phyloP scores from a whole-genome alignment of 192 early-diverging fungal species.

The Linnemannia elongata region DNA sequence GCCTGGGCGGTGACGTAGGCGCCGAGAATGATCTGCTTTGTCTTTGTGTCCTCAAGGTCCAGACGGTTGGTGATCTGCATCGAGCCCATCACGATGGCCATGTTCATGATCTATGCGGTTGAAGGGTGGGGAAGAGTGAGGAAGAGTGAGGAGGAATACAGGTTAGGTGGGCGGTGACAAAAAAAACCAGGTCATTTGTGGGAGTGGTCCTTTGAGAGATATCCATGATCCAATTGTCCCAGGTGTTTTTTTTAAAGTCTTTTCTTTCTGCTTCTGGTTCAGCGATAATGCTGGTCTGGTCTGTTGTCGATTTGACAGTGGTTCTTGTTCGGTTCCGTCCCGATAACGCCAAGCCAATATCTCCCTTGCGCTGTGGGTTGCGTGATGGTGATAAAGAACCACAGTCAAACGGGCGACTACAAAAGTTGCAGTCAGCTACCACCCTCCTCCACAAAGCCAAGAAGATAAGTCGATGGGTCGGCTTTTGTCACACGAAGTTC shows the following conservation, averaged over 20 bases:
- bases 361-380: not conserved
- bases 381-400: not conserved
- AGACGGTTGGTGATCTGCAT: conserved; percentile 76
- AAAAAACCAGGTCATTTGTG: not conserved
- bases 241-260: not conserved
- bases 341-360: not conserved
- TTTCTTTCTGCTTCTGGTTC: not conserved
- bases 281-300: not conserved
- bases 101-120: conserved; percentile 56
- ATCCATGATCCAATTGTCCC: not conserved
- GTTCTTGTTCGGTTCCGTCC: not conserved
- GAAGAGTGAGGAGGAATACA: not conserved
- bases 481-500: not conserved
- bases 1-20: conserved; percentile 72
- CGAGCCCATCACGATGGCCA: conserved; percentile 73
- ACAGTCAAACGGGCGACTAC: not conserved
- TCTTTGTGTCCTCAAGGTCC: conserved; percentile 75
- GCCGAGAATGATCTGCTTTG: conserved; percentile 67
- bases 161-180: not conserved
- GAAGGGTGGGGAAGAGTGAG: not conserved
- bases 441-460: not conserved
- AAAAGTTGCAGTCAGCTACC: not conserved
- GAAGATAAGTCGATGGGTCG: not conserved
- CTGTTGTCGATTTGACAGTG: not conserved
- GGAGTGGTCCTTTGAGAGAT: not conserved